Conservation (phyloP, 345 rosid genomes). For the Kandelia obovata region DNA sequence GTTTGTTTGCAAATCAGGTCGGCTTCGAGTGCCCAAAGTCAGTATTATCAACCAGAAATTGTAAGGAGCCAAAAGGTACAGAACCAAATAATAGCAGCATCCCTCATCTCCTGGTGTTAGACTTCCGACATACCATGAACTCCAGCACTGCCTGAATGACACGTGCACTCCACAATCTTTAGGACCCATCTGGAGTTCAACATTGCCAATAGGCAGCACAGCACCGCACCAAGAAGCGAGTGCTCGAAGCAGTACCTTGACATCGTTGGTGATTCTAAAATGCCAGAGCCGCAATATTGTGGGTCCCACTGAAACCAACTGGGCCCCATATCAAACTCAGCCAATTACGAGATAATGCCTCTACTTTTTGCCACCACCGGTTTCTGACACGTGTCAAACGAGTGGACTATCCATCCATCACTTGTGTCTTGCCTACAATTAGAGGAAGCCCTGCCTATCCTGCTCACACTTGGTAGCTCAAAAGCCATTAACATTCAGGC, state of each 20-base stretch:
- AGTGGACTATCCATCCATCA: constrained; percentile 32
- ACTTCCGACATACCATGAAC: neutral
- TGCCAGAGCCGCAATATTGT: constrained; percentile 15
- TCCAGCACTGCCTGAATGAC: neutral
- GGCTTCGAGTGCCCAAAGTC: no score
- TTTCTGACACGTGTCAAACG: constrained; percentile 36
- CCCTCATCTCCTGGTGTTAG: neutral
- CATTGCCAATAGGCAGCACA: neutral
- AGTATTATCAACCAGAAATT: no score
- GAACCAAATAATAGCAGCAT: no score
- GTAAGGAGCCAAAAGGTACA: no score
- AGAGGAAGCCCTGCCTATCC: constrained; percentile 11
- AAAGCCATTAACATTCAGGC: neutral
- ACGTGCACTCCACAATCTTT: constrained; percentile 7
- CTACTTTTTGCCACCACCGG: constrained; percentile 41
- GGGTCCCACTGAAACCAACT: neutral
- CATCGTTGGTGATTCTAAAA: constrained; percentile 18
- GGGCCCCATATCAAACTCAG: constrained; percentile 32
- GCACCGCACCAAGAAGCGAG: no score
- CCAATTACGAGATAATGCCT: constrained; percentile 54
- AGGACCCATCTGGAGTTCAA: neutral
- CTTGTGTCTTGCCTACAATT: constrained; percentile 24
- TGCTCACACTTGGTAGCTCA: constrained; percentile 7
- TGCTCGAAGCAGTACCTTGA: no score
- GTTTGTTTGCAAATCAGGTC: no score